A percentile compares a stretch with the other conserved stretches of the same genome.
These are phyloP conservation scores for Globisporangium orthogonon DNA, from an alignment of 352 stramenopile genomes.

Conservation along the genomic window DNA sequence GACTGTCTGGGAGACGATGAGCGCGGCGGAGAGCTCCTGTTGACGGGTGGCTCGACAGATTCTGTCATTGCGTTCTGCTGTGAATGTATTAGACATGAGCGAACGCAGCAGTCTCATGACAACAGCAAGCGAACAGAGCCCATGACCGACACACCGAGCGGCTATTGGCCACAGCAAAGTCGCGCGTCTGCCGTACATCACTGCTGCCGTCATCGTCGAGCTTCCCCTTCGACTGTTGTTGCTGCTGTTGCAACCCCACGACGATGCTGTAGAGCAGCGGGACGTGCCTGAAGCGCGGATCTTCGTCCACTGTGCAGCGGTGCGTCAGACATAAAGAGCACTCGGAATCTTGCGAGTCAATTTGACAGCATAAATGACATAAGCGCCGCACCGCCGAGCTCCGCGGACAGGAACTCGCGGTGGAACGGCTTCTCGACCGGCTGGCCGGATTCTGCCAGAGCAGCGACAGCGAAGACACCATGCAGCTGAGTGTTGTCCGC, in stretches of 20 bases:
- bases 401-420: slow-evolving; percentile 71
- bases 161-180: background rate
- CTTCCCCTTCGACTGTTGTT: slow-evolving; percentile 8
- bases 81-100: background rate
- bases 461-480: background rate
- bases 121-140: background rate
- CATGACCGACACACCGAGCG: background rate
- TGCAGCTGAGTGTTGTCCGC: no score
- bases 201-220: background rate
- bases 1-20: background rate
- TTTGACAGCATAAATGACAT: background rate
- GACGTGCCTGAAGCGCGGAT: slow-evolving; percentile 57
- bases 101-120: background rate
- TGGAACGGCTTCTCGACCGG: slow-evolving; percentile 73
- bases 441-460: slow-evolving; percentile 64
- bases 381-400: slow-evolving; percentile 53
- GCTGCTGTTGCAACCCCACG: slow-evolving; percentile 33
- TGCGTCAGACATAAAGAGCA: background rate
- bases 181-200: slow-evolving; percentile 1
- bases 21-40: background rate
- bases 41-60: background rate
- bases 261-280: slow-evolving; percentile 85
- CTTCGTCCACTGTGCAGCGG: slow-evolving; percentile 38
- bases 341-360: background rate
- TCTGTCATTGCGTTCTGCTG: background rate